phyloP scores from a whole-genome alignment of 139 green algal genomes.

The Micractinium conductrix region DNA sequence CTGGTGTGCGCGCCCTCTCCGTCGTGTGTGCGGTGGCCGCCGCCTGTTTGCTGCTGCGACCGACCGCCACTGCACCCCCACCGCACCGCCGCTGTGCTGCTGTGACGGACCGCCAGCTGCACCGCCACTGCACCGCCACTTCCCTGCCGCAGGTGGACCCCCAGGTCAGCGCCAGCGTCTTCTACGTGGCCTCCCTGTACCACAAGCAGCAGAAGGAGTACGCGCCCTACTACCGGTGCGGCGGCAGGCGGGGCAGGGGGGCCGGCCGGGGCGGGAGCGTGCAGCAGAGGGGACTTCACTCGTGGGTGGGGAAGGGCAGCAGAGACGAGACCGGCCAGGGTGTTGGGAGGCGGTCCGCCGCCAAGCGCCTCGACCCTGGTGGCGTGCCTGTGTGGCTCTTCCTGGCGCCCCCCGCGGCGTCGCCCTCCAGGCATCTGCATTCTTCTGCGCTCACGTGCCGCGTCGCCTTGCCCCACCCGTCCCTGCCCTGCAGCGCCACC shows the following conservation, averaged over 20 bases:
- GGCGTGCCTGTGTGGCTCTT: no score
- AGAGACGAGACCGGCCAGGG: no score
- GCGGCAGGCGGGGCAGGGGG: background rate
- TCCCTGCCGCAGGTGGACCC: conserved; percentile 78
- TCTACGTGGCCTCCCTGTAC: conserved; percentile 87
- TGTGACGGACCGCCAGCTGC: background rate
- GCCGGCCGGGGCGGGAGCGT: background rate
- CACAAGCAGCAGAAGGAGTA: conserved; percentile 89
- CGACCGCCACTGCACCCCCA: no score
- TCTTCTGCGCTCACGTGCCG: background rate
- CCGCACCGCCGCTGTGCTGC: no score
- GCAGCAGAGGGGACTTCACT: background rate
- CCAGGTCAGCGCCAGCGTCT: conserved; percentile 83
- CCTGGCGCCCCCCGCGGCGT: no score
- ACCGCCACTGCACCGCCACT: background rate
- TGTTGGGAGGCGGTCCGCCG: no score
- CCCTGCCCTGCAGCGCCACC: conserved; percentile 47
- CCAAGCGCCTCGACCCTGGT: no score
- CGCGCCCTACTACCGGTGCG: conserved; percentile 87
- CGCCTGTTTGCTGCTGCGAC: no score
- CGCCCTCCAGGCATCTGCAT: no score
- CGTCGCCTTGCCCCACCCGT: background rate
- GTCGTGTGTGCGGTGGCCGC: no score
- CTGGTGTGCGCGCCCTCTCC: no score
- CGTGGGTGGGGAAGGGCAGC: no score